These are phyloP conservation scores for Puccinia coronata DNA, from an alignment of 1,284 basidiomycete genomes.

Conservation along the genomic window DNA sequence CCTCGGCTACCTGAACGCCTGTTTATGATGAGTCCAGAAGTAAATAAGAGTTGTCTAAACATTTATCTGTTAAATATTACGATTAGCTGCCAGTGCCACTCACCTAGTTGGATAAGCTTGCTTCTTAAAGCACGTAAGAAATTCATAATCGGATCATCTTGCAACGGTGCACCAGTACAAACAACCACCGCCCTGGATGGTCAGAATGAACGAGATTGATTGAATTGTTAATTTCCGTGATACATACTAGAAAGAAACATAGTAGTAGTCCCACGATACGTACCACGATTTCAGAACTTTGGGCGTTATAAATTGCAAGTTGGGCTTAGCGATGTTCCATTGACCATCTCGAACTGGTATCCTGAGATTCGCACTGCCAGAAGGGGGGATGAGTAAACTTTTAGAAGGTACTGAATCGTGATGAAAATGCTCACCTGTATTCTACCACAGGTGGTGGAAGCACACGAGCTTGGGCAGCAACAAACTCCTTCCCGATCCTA, in stretches of 20 bases:
- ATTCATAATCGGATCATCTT: not conserved
- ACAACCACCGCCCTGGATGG: constrained; percentile 31
- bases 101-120: constrained; percentile 25
- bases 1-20: constrained; percentile 27
- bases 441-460: constrained; percentile 20
- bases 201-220: not conserved
- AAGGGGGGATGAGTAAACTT: not conserved
- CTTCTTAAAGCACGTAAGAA: constrained; percentile 7
- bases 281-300: constrained; percentile 28
- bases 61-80: not conserved
- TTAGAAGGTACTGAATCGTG: not conserved
- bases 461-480: constrained; percentile 17
- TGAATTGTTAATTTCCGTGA: not conserved
- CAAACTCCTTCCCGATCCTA: not conserved
- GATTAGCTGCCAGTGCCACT: not conserved
- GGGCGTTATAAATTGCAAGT: not conserved
- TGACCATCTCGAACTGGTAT: constrained; percentile 21
- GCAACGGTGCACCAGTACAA: not conserved
- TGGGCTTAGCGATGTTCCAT: constrained; percentile 40
- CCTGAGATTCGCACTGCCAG: not conserved
- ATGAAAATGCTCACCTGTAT: constrained; percentile 13
- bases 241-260: not conserved
- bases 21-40: not conserved
- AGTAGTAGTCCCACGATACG: not conserved
- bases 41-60: not conserved